Conservation (phyloP, 345 rosid genomes). For the Turritis glabra region DNA sequence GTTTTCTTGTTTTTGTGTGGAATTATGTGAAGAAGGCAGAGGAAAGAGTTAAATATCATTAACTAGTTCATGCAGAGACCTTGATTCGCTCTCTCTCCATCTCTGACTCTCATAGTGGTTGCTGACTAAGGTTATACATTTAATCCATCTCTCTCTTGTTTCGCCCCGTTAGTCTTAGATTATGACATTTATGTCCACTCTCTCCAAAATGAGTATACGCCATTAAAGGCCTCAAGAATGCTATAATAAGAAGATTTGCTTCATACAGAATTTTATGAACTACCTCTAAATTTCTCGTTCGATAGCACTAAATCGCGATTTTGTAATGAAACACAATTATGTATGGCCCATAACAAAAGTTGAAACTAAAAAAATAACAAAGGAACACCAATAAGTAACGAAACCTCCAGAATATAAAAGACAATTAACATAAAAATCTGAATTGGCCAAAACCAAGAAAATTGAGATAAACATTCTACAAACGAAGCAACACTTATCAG, state of each 20-base stretch:
- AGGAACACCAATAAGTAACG: neutral
- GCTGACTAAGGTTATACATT: slow-evolving; percentile 21
- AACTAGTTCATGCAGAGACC: slow-evolving; percentile 38
- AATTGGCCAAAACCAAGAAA: slow-evolving; percentile 19
- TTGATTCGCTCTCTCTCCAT: neutral
- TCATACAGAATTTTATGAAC: neutral
- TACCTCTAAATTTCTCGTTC: too few species aligned
- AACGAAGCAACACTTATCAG: slow-evolving; percentile 9
- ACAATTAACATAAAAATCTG: slow-evolving; percentile 9
- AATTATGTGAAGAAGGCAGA: neutral
- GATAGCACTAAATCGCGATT: neutral
- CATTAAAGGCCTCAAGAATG: neutral
- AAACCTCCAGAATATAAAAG: neutral
- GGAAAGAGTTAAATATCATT: slow-evolving; percentile 30
- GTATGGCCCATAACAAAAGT: neutral
- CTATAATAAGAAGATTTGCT: neutral
- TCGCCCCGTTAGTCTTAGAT: neutral
- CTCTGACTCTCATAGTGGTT: slow-evolving; percentile 6
- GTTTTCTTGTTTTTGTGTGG: neutral
- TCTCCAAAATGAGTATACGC: neutral
- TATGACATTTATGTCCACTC: neutral
- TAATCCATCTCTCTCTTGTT: neutral
- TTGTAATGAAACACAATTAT: neutral
- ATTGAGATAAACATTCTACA: slow-evolving; percentile 5
- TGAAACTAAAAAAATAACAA: neutral